phyloP scores from a whole-genome alignment of 306 rosid species.

The Castanopsis chinensis region DNA sequence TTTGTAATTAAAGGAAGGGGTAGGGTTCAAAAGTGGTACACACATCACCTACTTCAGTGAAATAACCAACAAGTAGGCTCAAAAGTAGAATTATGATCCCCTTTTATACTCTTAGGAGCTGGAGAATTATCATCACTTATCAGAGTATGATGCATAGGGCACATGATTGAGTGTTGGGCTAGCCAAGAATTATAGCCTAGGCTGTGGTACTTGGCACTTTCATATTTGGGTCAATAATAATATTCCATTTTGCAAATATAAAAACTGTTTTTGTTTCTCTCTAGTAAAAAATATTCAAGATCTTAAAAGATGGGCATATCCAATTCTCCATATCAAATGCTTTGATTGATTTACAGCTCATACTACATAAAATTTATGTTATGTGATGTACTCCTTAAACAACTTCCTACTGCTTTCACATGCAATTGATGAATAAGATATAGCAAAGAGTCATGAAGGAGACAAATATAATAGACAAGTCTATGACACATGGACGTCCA shows the following conservation, averaged over 20 bases:
- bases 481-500: background rate
- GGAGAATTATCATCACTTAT: too few relatives aligned
- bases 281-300: too few relatives aligned
- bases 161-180: conserved; percentile 12
- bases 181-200: background rate
- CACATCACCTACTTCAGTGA: background rate
- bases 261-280: background rate
- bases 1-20: background rate
- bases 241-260: background rate
- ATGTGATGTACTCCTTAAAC: background rate
- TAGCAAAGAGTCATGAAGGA: background rate
- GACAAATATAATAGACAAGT: background rate
- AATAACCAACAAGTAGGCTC: background rate
- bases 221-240: background rate
- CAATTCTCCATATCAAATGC: too few relatives aligned
- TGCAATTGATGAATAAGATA: background rate
- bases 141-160: conserved; percentile 28
- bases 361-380: background rate
- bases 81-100: background rate
- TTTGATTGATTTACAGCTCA: background rate
- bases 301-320: background rate
- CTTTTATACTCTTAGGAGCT: background rate
- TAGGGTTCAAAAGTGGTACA: background rate
- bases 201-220: conserved; percentile 1
- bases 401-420: background rate